These are phyloP conservation scores for Colletotrichum tropicale DNA, from an alignment of 2,329 filamentous ascomycete species.

Conservation along the genomic window DNA sequence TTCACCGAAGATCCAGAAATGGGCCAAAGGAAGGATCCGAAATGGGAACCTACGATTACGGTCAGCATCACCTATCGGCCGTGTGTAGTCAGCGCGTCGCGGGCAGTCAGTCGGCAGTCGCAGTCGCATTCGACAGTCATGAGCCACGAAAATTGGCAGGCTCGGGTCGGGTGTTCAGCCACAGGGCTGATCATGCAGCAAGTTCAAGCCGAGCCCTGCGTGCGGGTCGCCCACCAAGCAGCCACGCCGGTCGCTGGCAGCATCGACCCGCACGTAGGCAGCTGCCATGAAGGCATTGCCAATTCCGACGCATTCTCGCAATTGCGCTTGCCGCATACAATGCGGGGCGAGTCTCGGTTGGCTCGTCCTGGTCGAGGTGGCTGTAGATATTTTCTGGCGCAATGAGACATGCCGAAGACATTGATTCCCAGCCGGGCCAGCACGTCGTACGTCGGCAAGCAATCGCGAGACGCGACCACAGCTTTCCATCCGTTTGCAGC, in stretches of 20 bases:
- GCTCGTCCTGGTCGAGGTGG: not conserved
- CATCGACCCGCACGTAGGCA: not conserved
- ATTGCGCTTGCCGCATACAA: not conserved
- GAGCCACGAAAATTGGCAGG: not conserved
- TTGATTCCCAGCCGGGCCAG: not conserved
- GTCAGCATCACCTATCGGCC: not conserved
- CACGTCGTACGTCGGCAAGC: not conserved
- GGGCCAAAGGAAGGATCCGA: constrained; percentile 18
- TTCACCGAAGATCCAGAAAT: constrained; percentile 38
- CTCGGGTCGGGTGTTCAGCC: not conserved
- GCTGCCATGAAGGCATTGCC: not conserved
- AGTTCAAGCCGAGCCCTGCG: not conserved
- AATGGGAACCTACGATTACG: not conserved
- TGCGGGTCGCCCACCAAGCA: not conserved
- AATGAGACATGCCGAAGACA: not conserved
- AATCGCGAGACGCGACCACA: not conserved
- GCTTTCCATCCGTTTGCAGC: not conserved
- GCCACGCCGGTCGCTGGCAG: not conserved
- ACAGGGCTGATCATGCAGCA: not conserved
- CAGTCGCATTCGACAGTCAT: not conserved
- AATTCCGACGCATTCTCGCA: not conserved
- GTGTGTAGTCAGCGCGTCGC: not conserved
- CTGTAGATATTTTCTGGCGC: not conserved
- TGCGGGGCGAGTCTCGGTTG: too few relatives aligned
- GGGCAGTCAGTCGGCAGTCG: not conserved